Evolutionary conservation across 2,329 filamentous ascomycete genomes (phyloP), one percentile per base, ranked within the genome.

Genomic region (Fusarium musae): DNA sequence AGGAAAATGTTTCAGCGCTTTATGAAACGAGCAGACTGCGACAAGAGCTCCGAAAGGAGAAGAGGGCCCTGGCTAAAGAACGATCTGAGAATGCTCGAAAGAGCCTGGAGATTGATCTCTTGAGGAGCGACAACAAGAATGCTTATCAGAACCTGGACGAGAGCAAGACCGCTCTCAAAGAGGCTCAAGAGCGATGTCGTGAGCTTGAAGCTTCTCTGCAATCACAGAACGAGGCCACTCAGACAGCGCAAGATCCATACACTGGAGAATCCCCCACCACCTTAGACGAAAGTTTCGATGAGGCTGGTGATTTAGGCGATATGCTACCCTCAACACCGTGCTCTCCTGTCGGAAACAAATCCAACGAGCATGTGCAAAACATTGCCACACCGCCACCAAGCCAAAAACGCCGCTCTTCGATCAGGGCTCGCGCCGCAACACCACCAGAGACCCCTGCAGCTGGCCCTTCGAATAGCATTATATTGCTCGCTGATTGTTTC

Each of bases 131-230:
- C 1, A 49, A 32, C 9, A 34, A 6, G 1, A 12, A 8, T 15
- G 11, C 23, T 2, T 3, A 40, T 10, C 19, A n/a, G 12, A 19
- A 21, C 3, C 16, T 61, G 1, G 2, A 7, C 0, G 13, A 42
- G 15, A 50, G 5, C 0, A 15, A 9, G 5, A 2, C 5, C 3
- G 28, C 26, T n/a, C 23, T 46, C 1, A 6, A 9, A n/a, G 9
- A 42, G 9, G 11, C 12, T 3, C n/a, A n/a, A 44, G 21, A 44
- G 21, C 40, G 21, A 8, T 37, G 19, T 13, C 19, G 10, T 0
- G 17, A 37, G 5, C 57, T 57, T 7, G 32, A 56, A 1, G 11
- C 23, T 28, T n/a, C n/a, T 34, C 13, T 23, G 6, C 36, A 8
- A 6, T n/a, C 17, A 4, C 23, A 46, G 19, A 12, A 15, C 0